Evolutionary conservation across 1,139 yeast species (phyloP).

Genomic region (Candida gigantensis): DNA sequence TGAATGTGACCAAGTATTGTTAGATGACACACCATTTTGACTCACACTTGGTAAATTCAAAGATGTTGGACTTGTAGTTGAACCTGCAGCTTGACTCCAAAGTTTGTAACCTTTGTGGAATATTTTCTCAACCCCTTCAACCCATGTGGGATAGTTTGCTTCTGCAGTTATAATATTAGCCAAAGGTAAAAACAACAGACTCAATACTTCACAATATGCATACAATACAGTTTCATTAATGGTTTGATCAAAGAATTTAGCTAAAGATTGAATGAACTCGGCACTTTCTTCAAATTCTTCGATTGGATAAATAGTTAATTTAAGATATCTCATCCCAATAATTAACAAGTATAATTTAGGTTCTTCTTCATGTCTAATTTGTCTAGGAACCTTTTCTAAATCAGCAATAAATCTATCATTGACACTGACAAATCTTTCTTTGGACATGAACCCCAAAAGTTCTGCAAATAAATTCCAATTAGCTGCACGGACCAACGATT

Average conservation of each 20-base stretch:
- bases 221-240: slow-evolving; percentile 63
- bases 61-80: slow-evolving; percentile 6
- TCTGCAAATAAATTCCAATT: slow-evolving; percentile 95
- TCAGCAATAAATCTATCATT: slow-evolving; percentile 94
- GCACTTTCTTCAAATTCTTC: slow-evolving; percentile 92
- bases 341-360: slow-evolving; percentile 74
- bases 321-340: slow-evolving; percentile 87
- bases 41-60: slow-evolving; percentile 6
- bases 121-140: slow-evolving; percentile 68
- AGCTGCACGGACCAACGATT: slow-evolving; percentile 76
- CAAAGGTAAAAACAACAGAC: slow-evolving; percentile 72
- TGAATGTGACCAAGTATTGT: slow-evolving; percentile 71
- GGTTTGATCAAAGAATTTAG: slow-evolving; percentile 74
- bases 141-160: slow-evolving; percentile 95
- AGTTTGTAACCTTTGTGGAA: slow-evolving; percentile 50
- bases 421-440: slow-evolving; percentile 77
- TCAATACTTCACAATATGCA: slow-evolving; percentile 85
- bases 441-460: slow-evolving; percentile 87
- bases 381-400: slow-evolving; percentile 73
- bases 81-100: slow-evolving; percentile 27
- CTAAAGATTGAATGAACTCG: slow-evolving; percentile 80
- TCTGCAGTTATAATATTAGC: slow-evolving; percentile 91
- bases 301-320: slow-evolving; percentile 78
- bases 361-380: slow-evolving; percentile 58
- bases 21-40: slow-evolving; percentile 7